These are phyloP conservation scores for Trypethelium eluteriae DNA, from an alignment of 495 filamentous ascomycete species.

Conservation along the genomic window DNA sequence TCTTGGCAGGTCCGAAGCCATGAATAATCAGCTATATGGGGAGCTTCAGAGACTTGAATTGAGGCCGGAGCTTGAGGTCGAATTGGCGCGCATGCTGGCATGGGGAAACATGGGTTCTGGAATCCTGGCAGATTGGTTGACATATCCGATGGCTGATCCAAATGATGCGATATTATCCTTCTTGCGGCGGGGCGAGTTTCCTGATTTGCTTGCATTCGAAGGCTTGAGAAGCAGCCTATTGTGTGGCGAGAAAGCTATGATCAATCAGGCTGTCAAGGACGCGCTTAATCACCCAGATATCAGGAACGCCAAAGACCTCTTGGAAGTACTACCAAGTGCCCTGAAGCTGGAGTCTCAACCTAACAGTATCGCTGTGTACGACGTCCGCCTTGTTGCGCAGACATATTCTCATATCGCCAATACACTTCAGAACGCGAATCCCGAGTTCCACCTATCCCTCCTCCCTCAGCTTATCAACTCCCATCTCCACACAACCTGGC, in stretches of 20 bases:
- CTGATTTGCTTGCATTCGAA: constrained; percentile 66
- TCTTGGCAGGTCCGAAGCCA: constrained; percentile 70
- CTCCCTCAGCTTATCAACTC: constrained; percentile 68
- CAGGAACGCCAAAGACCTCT: constrained; percentile 49
- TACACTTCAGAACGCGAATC: constrained; percentile 38
- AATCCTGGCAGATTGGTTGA: constrained; percentile 66
- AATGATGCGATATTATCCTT: constrained; percentile 64
- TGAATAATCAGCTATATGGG: constrained; percentile 74
- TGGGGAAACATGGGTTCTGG: constrained; percentile 93
- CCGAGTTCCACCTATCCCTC: constrained; percentile 48
- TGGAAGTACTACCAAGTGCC: constrained; percentile 47
- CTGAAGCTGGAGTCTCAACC: constrained; percentile 59
- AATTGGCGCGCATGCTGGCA: constrained; percentile 79
- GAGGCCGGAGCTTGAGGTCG: constrained; percentile 52
- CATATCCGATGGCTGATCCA: constrained; percentile 77
- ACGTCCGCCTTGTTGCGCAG: constrained; percentile 47
- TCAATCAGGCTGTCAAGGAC: constrained; percentile 59
- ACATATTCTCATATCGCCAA: constrained; percentile 60
- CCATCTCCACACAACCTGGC: constrained; percentile 81
- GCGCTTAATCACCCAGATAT: constrained; percentile 50
- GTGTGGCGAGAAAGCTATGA: constrained; percentile 57
- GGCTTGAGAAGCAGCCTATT: constrained; percentile 64
- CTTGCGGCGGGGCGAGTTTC: constrained; percentile 66
- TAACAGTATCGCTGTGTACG: constrained; percentile 71
- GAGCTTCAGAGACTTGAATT: constrained; percentile 53